Conservation (phyloP, 768 basidiomycete species). For the Pisolithus orientalis region DNA sequence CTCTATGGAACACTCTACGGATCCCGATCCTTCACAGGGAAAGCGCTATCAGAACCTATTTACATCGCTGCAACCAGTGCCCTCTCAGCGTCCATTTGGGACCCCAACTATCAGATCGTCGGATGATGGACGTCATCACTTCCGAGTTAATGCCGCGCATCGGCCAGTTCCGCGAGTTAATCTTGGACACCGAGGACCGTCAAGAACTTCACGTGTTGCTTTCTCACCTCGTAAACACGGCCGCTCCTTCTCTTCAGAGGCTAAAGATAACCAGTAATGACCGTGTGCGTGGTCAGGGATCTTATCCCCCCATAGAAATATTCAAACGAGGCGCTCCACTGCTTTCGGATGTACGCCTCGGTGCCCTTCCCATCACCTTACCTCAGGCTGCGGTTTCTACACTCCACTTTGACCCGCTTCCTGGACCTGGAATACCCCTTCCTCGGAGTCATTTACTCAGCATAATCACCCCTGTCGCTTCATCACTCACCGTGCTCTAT, state of each 20-base stretch:
- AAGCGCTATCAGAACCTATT: constrained; percentile 21
- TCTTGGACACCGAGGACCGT: constrained; percentile 26
- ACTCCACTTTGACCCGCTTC: constrained; percentile 30
- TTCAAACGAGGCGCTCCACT: constrained; percentile 27
- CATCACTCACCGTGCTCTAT: constrained; percentile 26
- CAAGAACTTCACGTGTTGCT: constrained; percentile 22
- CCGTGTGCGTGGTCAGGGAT: constrained; percentile 17
- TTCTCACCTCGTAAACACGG: constrained; percentile 14
- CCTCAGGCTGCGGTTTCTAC: constrained; percentile 22
- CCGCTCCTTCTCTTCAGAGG: constrained; percentile 23
- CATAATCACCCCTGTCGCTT: constrained; percentile 23
- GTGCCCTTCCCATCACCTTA: constrained; percentile 27
- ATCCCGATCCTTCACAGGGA: constrained; percentile 26
- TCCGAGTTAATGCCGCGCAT: constrained; percentile 25
- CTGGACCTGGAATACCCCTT: constrained; percentile 23
- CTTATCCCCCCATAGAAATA: constrained; percentile 24
- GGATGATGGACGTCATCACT: constrained; percentile 19
- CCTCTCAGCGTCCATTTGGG: constrained; percentile 28
- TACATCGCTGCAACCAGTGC: constrained; percentile 26
- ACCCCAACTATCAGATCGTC: constrained; percentile 20
- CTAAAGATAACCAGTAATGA: constrained; percentile 26
- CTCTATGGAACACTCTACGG: constrained; percentile 31
- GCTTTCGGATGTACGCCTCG: constrained; percentile 26
- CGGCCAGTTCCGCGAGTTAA: constrained; percentile 25
- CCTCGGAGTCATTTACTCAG: constrained; percentile 21